Base-by-base conservation (phyloP, 768 basidiomycete species). In the Podaxis pistillaris region DNA sequence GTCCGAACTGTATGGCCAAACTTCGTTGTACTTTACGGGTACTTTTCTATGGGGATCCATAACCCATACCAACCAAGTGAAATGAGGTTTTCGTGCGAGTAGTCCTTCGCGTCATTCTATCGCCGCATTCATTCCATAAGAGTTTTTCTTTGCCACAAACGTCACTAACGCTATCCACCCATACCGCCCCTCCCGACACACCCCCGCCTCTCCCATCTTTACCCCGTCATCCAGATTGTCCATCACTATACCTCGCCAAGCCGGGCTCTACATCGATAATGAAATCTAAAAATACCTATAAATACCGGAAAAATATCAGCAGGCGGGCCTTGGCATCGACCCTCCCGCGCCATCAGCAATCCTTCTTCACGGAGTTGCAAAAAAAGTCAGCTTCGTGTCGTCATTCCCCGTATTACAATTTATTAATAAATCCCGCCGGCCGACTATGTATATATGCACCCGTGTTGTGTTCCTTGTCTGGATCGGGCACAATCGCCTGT, bases 341-440 rank as follows among this genome's bases (percentile, higher is more conserved):
- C 36, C 53, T 37, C 53, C 5, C 53, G 36, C 5, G n/a, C n/a
- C 38, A 28, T 38, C 51, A 28, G 30, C 22, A 53, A 15, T 30
- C 26, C 28, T 12, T 13, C 15, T 58, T 58, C 57, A 58, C 57
- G 57, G 57, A 58, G 57, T 58, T 60, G 50, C 38, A 53, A 60
- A 53, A 44, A 33, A 33, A 26, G 24, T 19, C 12, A 24, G 12
- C 44, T 49, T 50, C 30, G 51, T 60, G 52, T 53, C 51, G 59
- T 60, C 51, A 60, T 53, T 24, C 52, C 56, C 24, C 24, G 13
- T n/a, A 36, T 49, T 53, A 15, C 36, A 40, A 46, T 46, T 46
- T 60, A 60, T 60, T 53, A 60, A 60, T 60, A 60, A 60, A 30
- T 44, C 26, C 59, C 59, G 59, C 38, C 59, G 59, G 51, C 33